phyloP scores from a whole-genome alignment of 129 eudicot genomes.

The Chrysanthemum makinoi region DNA sequence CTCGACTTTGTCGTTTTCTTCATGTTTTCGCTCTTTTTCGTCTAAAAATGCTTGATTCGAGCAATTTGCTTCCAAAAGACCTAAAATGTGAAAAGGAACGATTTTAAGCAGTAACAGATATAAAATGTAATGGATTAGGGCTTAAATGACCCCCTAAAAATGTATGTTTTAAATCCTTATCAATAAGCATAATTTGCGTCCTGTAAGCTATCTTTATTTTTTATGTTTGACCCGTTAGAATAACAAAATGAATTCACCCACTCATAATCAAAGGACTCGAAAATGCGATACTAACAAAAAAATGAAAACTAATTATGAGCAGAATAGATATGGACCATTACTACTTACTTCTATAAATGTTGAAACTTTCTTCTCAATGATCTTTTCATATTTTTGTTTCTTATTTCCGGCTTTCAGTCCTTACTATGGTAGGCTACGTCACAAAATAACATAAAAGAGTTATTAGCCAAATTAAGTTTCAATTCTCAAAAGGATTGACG shows the following conservation, averaged over 20 bases:
- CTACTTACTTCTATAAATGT: constrained; percentile 81
- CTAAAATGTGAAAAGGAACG: too few relatives aligned
- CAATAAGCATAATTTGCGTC: neutral
- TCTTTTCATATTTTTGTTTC: constrained; percentile 76
- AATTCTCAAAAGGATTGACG: neutral
- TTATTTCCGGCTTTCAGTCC: constrained; percentile 93
- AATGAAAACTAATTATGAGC: neutral
- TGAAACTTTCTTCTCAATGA: constrained; percentile 82
- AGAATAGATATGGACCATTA: neutral
- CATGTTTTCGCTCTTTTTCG: too few relatives aligned
- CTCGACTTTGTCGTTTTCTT: too few relatives aligned
- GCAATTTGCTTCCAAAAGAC: too few relatives aligned
- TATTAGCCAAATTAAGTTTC: neutral
- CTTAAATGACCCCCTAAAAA: too few relatives aligned
- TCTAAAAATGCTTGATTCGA: too few relatives aligned
- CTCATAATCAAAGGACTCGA: neutral
- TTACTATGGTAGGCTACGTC: constrained; percentile 85
- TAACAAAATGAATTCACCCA: neutral
- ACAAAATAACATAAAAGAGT: constrained; percentile 2
- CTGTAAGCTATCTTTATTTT: neutral
- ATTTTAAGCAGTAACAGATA: too few relatives aligned
- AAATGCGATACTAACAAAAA: neutral
- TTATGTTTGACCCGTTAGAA: neutral
- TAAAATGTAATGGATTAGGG: too few relatives aligned
- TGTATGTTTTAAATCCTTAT: too few relatives aligned